Evolutionary conservation across 768 basidiomycete genomes (phyloP), one percentile per base, ranked within the genome.

Genomic region (Lactarius evosmus): DNA sequence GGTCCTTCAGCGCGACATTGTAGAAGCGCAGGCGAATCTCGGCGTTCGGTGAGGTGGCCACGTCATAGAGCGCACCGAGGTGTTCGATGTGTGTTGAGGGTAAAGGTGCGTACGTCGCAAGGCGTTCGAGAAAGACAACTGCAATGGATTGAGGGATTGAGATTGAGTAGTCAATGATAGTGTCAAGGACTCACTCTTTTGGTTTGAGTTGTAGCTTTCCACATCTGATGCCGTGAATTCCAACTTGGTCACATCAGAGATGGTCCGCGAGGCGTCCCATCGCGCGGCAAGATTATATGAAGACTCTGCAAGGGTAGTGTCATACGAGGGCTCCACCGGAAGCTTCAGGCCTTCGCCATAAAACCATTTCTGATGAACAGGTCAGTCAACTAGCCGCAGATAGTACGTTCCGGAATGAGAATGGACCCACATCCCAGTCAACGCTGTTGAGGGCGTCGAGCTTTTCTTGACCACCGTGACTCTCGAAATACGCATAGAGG

Each of bases 121-220:
- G 80, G 50, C 83, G 84, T 73, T 95, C 89, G 51, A 96, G 83
- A 80, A 96, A 95, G 58, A 87, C 91, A 63, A 91, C 90, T 91
- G 70, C 19, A 17, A 38, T 63, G 41, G 16, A 49, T 41, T 44
- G 30, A 38, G 25, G 56, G 34, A 49, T 19, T 19, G 50, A 50
- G 60, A 22, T 9, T 9, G 27, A 16, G 30, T 8, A 34, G 19
- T 7, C 30, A 2, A 34, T 29, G 3, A 34, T n/a, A 22, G 40
- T 4, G 46, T 33, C 30, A 19, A 60, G 4, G 4, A 75, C 80
- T 66, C 56, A 91, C 91, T 78, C 68, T 84, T 91, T 73, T 95
- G 93, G 68, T 88, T 88, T 0, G 89, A 81, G 66, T 85, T 84
- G 73, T 93, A 89, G 2, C 71, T 72, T 16, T 80, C 73, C 17